Evolutionary conservation across 805 yeast genomes (phyloP).

Genomic region (Suhomyces pyralidae): DNA sequence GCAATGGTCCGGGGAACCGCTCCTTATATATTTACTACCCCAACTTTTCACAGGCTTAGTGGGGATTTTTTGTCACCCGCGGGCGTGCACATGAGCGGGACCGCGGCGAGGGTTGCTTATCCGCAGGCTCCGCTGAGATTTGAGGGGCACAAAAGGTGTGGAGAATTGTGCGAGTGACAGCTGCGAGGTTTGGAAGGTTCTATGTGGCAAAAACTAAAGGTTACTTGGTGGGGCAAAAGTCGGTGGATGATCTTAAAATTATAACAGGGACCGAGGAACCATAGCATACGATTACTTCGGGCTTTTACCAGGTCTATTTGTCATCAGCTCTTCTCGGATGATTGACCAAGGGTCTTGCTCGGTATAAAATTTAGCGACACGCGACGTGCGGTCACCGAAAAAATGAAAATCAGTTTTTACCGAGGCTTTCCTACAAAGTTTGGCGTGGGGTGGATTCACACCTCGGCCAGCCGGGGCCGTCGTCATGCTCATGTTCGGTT

Average conservation of each 20-base stretch:
- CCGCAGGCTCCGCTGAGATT: background rate
- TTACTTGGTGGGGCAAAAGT: background rate
- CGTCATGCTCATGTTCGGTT: background rate
- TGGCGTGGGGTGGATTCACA: background rate
- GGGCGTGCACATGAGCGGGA: background rate
- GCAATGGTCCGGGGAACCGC: background rate
- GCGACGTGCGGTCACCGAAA: background rate
- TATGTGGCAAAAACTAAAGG: background rate
- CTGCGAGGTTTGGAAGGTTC: background rate
- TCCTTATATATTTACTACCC: background rate
- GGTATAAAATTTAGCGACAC: background rate
- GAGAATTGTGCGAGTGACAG: background rate
- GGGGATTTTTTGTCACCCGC: background rate
- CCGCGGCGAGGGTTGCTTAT: background rate
- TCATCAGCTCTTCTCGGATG: background rate
- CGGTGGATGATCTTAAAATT: background rate
- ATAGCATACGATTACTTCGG: background rate
- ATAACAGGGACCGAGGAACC: background rate
- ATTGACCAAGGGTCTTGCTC: background rate
- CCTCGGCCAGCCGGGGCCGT: background rate
- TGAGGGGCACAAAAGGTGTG: background rate
- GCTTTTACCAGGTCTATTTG: background rate
- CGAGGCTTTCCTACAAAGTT: background rate
- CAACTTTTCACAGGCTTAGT: constrained; percentile 1
- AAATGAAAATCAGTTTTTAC: background rate